phyloP scores from a whole-genome alignment of 2,329 filamentous ascomycete genomes.

The Thelonectria rubi region DNA sequence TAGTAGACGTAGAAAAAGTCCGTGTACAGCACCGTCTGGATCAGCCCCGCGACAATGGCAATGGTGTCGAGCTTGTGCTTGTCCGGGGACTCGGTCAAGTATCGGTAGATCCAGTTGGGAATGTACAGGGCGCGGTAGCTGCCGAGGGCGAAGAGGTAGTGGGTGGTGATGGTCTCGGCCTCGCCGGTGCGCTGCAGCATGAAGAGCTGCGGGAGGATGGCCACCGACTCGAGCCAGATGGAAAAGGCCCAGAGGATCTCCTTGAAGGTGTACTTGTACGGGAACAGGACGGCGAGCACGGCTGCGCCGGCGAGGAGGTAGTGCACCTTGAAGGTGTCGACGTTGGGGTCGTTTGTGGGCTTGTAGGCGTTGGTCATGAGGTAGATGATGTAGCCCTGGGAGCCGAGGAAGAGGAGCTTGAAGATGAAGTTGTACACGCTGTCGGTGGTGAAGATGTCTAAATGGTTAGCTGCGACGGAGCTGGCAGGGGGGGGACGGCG shows the following conservation, averaged over 20 bases:
- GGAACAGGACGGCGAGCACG: slow-evolving; percentile 81
- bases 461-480: slow-evolving; percentile 14
- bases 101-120: slow-evolving; percentile 97
- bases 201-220: slow-evolving; percentile 96
- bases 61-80: slow-evolving; percentile 83
- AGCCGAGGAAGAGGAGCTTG: slow-evolving; percentile 93
- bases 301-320: slow-evolving; percentile 87
- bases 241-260: slow-evolving; percentile 98
- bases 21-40: slow-evolving; percentile 95
- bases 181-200: slow-evolving; percentile 98
- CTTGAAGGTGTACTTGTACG: slow-evolving; percentile 81
- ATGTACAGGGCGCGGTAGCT: slow-evolving; percentile 95
- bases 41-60: slow-evolving; percentile 84
- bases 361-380: slow-evolving; percentile 98
- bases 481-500: not conserved
- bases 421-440: slow-evolving; percentile 93
- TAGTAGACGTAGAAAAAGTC: slow-evolving; percentile 99
- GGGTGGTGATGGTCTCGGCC: slow-evolving; percentile 98
- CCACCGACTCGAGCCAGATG: slow-evolving; percentile 97
- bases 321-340: slow-evolving; percentile 97
- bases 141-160: slow-evolving; percentile 95
- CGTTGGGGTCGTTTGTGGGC: slow-evolving; percentile 94
- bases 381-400: slow-evolving; percentile 94
- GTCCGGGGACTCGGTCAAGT: slow-evolving; percentile 69
- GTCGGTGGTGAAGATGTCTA: slow-evolving; percentile 86